Base-by-base conservation (phyloP, 805 yeast genomes). In the Lipomyces chichibuensis region DNA sequence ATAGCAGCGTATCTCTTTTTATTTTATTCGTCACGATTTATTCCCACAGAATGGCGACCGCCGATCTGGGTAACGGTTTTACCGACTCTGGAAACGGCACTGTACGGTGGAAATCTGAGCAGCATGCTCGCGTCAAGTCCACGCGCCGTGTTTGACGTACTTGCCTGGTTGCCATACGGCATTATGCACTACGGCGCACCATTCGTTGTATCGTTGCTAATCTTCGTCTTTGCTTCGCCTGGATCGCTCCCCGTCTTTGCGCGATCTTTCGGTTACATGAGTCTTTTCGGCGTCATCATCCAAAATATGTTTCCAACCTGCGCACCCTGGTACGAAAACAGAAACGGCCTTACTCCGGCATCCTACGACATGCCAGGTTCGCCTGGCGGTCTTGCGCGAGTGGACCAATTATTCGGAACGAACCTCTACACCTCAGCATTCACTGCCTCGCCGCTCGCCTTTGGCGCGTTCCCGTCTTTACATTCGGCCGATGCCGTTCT, bases 81-180 rank as follows among this genome's bases (percentile, higher is more conserved):
- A 56, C 98, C 98, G 0, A 95, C 96, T 2, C 83, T 92, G 80
- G 98, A 93, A 77, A 92, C 97, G 52, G 90, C 94, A 64, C 80
- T 94, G 66, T 93, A 92, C 75, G 98, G 98, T 57, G 97, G 95
- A 74, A 91, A 93, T 78, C 82, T 94, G 74, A 87, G 93, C 62
- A 64, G 89, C 73, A 87, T 93, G 29, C 83, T 92, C 74, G 95
- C 97, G 0, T 85, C 93, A 5, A 82, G 87, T 17, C 87, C 89
- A 20, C 85, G 83, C 68, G 77, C 89, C 1, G 73, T 86, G 6
- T 80, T 91, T 64, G 98, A 93, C 76, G 81, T 93, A n/a, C 73
- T 91, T 60, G 97, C 98, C 3, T 93, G 97, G 97, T 78, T 94
- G 52, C 98, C 99, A 1, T 94, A 94, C 76, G 99, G 99, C 1